phyloP scores from a whole-genome alignment of 139 green algal species.

The Volvox africanus region DNA sequence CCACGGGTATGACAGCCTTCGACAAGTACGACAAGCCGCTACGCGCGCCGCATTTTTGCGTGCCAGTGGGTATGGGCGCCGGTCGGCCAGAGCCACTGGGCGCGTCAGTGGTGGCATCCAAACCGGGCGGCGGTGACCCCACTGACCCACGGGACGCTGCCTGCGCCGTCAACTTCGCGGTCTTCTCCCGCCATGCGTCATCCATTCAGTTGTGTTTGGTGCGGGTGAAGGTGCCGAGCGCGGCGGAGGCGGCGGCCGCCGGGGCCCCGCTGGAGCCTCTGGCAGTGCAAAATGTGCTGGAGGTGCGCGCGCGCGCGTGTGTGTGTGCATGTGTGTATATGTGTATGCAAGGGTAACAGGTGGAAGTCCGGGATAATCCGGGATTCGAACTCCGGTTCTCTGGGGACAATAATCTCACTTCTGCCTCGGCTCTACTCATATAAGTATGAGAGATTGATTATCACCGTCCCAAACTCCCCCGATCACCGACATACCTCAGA shows the following conservation, averaged over 20 bases:
- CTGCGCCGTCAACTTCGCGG: conserved; percentile 75
- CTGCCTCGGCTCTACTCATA: too few species aligned
- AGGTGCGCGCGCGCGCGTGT: conserved; percentile 6
- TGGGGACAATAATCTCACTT: too few species aligned
- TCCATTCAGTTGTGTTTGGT: conserved; percentile 72
- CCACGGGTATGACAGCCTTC: not conserved
- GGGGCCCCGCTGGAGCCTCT: not conserved
- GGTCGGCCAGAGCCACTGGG: conserved; percentile 54
- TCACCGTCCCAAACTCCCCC: too few species aligned
- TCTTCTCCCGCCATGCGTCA: conserved; percentile 69
- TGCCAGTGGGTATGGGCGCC: conserved; percentile 59
- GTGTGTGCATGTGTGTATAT: not conserved
- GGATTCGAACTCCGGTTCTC: too few species aligned
- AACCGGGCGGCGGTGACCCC: not conserved
- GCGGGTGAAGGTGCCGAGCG: conserved; percentile 16
- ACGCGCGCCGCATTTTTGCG: conserved; percentile 40
- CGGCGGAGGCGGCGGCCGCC: not conserved
- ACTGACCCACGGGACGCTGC: conserved; percentile 6
- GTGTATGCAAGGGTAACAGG: too few species aligned
- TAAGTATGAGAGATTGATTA: too few species aligned
- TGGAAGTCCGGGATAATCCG: too few species aligned
- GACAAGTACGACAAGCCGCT: conserved; percentile 44
- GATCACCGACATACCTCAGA: not conserved
- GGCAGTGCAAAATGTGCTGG: conserved; percentile 23
- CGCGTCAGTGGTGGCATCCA: conserved; percentile 34